Conservation (phyloP, 305 asterid species). For the Fraxinus sp. region DNA sequence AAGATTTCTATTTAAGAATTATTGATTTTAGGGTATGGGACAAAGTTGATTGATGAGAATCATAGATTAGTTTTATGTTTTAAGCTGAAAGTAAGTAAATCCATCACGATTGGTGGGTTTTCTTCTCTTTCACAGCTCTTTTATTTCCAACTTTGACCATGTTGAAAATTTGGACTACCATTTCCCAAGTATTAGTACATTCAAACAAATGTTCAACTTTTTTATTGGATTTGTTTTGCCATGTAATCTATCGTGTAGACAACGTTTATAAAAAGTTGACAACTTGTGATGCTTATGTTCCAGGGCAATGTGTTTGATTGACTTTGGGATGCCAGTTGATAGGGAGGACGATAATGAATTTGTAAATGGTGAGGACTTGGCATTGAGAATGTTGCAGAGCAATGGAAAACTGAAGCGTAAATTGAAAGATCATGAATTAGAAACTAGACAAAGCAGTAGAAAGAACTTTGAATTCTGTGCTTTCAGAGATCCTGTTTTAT, state of each 20-base stretch:
- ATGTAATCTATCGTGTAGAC: neutral
- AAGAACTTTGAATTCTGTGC: constrained; percentile 65
- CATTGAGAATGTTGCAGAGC: constrained; percentile 28
- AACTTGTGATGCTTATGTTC: constrained; percentile 1
- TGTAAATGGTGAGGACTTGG: constrained; percentile 17
- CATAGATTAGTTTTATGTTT: neutral
- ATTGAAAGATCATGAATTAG: constrained; percentile 43
- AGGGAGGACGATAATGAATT: constrained; percentile 32
- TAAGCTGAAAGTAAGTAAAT: neutral
- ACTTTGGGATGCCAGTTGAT: constrained; percentile 47
- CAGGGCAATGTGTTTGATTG: constrained; percentile 53
- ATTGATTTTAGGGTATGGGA: neutral
- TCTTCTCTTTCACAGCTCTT: neutral
- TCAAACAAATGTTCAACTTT: neutral
- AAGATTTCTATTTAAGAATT: neutral
- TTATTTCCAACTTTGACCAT: neutral
- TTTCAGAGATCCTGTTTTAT: constrained; percentile 80
- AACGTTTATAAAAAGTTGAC: neutral
- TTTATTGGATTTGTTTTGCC: neutral
- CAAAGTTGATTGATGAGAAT: neutral
- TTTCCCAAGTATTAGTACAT: neutral
- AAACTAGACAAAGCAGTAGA: constrained; percentile 44
- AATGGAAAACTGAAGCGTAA: constrained; percentile 66
- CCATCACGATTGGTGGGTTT: neutral
- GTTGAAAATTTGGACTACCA: neutral